These are phyloP conservation scores for Coemansia erecta DNA, from an alignment of 192 early-diverging fungal species.

Conservation along the genomic window DNA sequence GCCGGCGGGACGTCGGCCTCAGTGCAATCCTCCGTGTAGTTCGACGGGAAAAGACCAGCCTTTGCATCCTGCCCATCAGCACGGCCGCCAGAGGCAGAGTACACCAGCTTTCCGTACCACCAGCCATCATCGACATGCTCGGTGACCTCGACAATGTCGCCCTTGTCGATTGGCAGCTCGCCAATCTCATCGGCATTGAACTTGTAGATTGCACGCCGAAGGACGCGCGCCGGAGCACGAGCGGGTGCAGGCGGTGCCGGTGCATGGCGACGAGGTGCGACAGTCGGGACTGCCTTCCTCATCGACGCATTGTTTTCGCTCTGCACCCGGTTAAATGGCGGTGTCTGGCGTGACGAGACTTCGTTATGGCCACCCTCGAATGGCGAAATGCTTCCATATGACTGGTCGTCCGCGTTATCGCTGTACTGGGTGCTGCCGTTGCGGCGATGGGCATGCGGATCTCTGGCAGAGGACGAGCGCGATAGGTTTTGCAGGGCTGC, in stretches of 20 bases:
- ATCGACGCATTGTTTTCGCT: slow-evolving; percentile 36
- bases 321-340: slow-evolving; percentile 43
- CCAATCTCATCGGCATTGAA: slow-evolving; percentile 78
- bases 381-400: slow-evolving; percentile 15
- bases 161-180: slow-evolving; percentile 78
- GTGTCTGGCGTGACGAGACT: slow-evolving; percentile 30
- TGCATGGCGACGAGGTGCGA: slow-evolving; percentile 52
- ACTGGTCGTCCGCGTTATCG: slow-evolving; percentile 22
- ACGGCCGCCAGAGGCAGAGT: slow-evolving; percentile 30
- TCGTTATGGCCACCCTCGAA: slow-evolving; percentile 10
- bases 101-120: slow-evolving; percentile 86
- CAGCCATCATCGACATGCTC: slow-evolving; percentile 91
- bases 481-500: slow-evolving; percentile 15
- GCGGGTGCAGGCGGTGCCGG: slow-evolving; percentile 49
- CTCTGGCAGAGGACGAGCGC: slow-evolving; percentile 29
- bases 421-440: slow-evolving; percentile 37
- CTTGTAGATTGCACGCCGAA: slow-evolving; percentile 71
- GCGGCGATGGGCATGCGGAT: slow-evolving; percentile 15
- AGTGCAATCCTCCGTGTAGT: slow-evolving; percentile 76
- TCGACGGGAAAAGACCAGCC: slow-evolving; percentile 90
- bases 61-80: slow-evolving; percentile 30
- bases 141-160: slow-evolving; percentile 83
- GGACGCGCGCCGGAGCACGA: slow-evolving; percentile 32
- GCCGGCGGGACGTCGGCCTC: slow-evolving; percentile 31
- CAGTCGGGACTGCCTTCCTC: slow-evolving; percentile 27